Base-by-base conservation (phyloP, 139 green algal genomes). In the Tetradesmus lagerheimii region DNA sequence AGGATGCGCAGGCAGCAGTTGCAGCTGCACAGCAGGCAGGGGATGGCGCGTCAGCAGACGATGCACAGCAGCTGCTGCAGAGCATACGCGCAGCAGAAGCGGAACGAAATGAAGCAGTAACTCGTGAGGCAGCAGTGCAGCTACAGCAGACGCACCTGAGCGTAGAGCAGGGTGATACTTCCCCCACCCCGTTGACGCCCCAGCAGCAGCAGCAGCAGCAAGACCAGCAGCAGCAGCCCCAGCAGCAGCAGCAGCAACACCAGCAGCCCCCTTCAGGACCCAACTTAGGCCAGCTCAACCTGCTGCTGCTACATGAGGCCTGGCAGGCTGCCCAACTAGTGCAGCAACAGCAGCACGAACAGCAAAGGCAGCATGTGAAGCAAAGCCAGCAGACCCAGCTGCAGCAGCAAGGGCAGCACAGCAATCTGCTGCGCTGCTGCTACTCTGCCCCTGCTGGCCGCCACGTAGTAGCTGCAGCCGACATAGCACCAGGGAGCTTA, bases 321-420 rank as follows among this genome's bases (percentile, higher is more conserved):
- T 53, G 75, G 37, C 83, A 88, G 29, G 83, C 83, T 27, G 14
- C 39, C 34, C 38, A 80, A 9, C 16, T 38, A 3, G 27, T 14
- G 64, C 62, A 62, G 37, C 83, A 87, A 27, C 83, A 80, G 83
- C 64, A 80, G 23, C 8, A 77, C 12, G 18, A 34, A 8, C 31
- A 77, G 23, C 43, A 85, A 8, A 41, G 29, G 38, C 29, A 43
- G 9, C 14, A 15, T 66, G 50, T 66, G 14, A 66, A 25, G 50
- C 64, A 75, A 11, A 12, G 20, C 12, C 74, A 25, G 9, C 31
- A 45, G 1, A 25, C 4, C 4, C 15, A 35, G 14, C 35, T 37
- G n/a, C 53, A 87, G 82, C 83, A 80, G 25, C 83, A 88, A 23
- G 34, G 79, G 53, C 82, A 87, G 53, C 53, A 78, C 25, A 16